Percentiles rank a stretch among this genome's conserved stretches.
phyloP scores from a whole-genome alignment of 768 basidiomycete species.

The Gloeostereum incarnatum region DNA sequence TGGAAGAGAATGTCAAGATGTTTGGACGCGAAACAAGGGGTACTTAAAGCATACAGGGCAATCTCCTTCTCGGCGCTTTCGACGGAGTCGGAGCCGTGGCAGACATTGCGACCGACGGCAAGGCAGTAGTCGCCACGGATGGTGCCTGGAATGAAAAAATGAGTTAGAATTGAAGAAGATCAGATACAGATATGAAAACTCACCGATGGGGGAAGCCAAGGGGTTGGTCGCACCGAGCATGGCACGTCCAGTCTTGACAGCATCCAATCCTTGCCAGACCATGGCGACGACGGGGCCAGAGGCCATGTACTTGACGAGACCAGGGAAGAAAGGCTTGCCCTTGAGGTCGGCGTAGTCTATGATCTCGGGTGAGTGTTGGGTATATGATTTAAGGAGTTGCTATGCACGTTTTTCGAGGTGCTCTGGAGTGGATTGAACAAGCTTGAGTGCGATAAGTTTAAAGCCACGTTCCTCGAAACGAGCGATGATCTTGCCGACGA shows the following conservation, averaged over 20 bases:
- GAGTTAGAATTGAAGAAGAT: conserved; percentile 2
- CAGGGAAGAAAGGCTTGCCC: conserved; percentile 93
- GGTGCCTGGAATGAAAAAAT: conserved; percentile 44
- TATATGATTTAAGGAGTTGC: conserved; percentile 10
- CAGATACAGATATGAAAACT: conserved; percentile 14
- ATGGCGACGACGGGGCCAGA: conserved; percentile 93
- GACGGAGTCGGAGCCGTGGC: conserved; percentile 85
- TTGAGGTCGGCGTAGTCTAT: conserved; percentile 94
- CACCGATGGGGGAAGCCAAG: conserved; percentile 77
- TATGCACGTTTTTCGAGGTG: conserved; percentile 85
- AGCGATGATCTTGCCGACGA: conserved; percentile 91
- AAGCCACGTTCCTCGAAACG: conserved; percentile 98
- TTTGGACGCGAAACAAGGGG: conserved; percentile 1
- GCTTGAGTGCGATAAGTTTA: conserved; percentile 94
- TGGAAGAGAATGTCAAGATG: conserved; percentile 18
- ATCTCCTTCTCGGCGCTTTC: conserved; percentile 95
- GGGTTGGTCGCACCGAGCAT: conserved; percentile 99
- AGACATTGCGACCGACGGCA: conserved; percentile 91
- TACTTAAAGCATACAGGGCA: conserved; percentile 56
- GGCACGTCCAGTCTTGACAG: conserved; percentile 89
- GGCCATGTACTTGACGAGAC: conserved; percentile 93
- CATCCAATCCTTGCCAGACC: conserved; percentile 93
- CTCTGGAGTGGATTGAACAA: conserved; percentile 66
- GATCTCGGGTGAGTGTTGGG: conserved; percentile 7
- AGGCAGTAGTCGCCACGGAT: conserved; percentile 96